Evolutionary conservation across 2,329 filamentous ascomycete genomes (phyloP), one percentile per base, ranked within the genome.

Genomic region (Dryadomyces quercivorus): DNA sequence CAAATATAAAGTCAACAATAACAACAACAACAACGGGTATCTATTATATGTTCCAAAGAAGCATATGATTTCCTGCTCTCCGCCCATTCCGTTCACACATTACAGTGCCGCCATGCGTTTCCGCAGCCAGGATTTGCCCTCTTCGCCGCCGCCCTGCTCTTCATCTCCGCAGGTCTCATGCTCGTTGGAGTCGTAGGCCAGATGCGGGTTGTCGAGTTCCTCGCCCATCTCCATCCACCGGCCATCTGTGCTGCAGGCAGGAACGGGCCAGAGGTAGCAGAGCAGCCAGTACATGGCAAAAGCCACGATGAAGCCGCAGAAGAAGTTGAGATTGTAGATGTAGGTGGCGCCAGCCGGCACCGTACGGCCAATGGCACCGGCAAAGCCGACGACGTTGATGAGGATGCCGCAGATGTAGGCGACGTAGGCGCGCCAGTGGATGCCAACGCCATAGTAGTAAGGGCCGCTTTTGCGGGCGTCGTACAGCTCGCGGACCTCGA

Each of bases 331-430:
- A 60, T 90, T 87, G 73, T 95, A 96, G 57, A 96, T 81, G 64
- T 94, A 94, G 1, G 78, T 81, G 2, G 92, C 91, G 1, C 85
- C 90, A 6, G 80, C 72, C 0, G 92, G 91, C 0, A 95, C 88
- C 1, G 72, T 59, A 18, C 63, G 66, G 1, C 88, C 88, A 26
- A 95, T 78, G 0, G 86, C 89, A 2, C 88, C 90, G 1, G 83
- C 89, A 60, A 96, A 96, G 0, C 91, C 91, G 5, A 95, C 88
- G 4, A 96, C 86, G 62, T 95, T 95, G 73, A 95, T 85, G 5
- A 93, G 66, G 58, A 95, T 94, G 13, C 90, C 90, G 1, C 80
- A 73, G 56, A 95, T 78, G 66, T 95, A 95, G 0, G 91, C 87
- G 0, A 74, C 78, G 62, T 95, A 96, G 1, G 81, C 91, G 45